phyloP scores from a whole-genome alignment of 495 filamentous ascomycete genomes.

The Lasiosphaeris hirsuta region DNA sequence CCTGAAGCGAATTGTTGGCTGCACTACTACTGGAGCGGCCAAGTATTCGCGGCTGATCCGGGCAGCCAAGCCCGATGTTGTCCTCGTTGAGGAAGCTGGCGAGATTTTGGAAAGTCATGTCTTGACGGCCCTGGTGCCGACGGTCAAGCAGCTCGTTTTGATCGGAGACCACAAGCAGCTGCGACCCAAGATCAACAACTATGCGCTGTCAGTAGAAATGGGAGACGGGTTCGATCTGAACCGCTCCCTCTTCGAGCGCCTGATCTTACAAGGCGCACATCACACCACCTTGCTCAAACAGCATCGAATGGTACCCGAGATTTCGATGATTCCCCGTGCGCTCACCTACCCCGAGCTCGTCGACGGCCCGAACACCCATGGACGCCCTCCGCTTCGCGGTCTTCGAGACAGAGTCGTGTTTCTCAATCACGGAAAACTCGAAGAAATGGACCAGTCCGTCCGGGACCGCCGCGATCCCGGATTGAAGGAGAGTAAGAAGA shows the following conservation, averaged over 20 bases:
- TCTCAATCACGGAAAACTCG: constrained; percentile 57
- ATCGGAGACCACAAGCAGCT: constrained; percentile 81
- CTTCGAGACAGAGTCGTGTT: constrained; percentile 64
- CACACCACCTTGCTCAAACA: constrained; percentile 59
- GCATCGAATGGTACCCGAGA: constrained; percentile 69
- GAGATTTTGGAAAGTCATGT: constrained; percentile 74
- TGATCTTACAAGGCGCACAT: constrained; percentile 53
- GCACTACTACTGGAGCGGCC: constrained; percentile 73
- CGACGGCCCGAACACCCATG: constrained; percentile 54
- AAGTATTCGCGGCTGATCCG: constrained; percentile 55
- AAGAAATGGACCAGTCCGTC: constrained; percentile 41
- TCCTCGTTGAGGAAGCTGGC: constrained; percentile 75
- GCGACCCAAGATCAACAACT: constrained; percentile 66
- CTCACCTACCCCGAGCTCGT: constrained; percentile 63
- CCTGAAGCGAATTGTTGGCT: constrained; percentile 63
- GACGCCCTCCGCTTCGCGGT: constrained; percentile 52
- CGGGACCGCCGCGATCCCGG: constrained; percentile 52
- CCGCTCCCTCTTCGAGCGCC: constrained; percentile 66
- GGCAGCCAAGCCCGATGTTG: constrained; percentile 47
- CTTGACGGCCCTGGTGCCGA: constrained; percentile 56
- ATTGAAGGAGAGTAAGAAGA: constrained; percentile 55
- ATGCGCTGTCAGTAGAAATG: constrained; percentile 60
- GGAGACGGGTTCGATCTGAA: constrained; percentile 70
- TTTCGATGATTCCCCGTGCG: constrained; percentile 56
- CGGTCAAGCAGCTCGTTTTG: constrained; percentile 64